Base-by-base conservation (phyloP, 257 asterid species). In the Thymus quinquecostatus region DNA sequence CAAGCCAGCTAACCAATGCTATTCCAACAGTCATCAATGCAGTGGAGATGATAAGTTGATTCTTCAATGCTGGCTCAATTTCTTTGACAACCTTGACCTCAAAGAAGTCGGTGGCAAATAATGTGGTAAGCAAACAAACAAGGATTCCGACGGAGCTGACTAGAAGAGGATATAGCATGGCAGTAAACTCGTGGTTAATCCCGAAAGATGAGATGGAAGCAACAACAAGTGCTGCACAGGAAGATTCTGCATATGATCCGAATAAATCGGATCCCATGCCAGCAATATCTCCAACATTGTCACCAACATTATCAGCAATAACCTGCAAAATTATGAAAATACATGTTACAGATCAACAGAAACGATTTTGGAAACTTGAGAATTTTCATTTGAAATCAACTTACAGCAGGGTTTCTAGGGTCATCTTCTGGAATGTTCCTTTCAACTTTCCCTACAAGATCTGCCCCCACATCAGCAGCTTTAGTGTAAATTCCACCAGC, bases 241-340 rank as follows among this genome's bases (percentile, higher is more conserved):
- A 86, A 51, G 91, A 81, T 66, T 83, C 91, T n/a, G 88, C 88
- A 74, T 83, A 86, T 28, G 91, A 86, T 47, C 90, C 84, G 44
- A 86, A 86, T 48, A 86, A 72, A 56, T 83, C 91, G 13, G 91
- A 86, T 27, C 88, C 91, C 88, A 86, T 86, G 45, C 91, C 86
- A 53, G 91, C 91, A 81, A 86, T 86, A 72, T 86, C 88, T 66
- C 91, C 91, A 34, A 86, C 87, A 68, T 86, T 86, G 54, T 86
- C 91, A 50, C 91, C 91, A 56, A 86, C 91, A 76, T 86, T 83
- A 74, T 86, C 91, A 10, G 91, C 88, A 82, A 86, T 86, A 40
- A 83, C 91, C 88, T 86, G 87, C 45, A 71, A 78, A 8, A 34
- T 48, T 68, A 48, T 10, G 47, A 57, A 66, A 59, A 71, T 63